phyloP scores from a whole-genome alignment of 345 rosid species.

The Lepidium sativum region DNA sequence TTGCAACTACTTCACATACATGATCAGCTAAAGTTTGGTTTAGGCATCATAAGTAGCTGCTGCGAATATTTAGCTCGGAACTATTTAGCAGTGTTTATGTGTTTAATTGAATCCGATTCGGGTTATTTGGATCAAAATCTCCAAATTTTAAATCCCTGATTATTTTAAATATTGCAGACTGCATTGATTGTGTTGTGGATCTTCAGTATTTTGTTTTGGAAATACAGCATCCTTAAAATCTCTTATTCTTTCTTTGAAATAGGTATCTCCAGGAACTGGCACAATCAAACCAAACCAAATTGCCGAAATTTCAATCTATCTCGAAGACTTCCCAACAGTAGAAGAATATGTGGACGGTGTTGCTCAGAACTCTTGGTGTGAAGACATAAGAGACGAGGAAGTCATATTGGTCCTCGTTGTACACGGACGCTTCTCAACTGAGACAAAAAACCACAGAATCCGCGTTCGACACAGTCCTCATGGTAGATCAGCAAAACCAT shows the following conservation, averaged over 20 bases:
- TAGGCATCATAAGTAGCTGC: neutral
- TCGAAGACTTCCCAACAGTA: slow-evolving; percentile 54
- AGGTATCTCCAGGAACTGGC: slow-evolving; percentile 70
- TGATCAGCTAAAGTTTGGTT: neutral
- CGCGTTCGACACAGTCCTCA: slow-evolving; percentile 61
- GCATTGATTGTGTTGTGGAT: neutral
- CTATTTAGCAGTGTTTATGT: too few species aligned
- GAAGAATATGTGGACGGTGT: slow-evolving; percentile 66
- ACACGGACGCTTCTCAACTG: slow-evolving; percentile 49
- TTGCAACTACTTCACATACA: neutral
- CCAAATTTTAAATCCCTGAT: neutral
- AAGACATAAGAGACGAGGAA: slow-evolving; percentile 66
- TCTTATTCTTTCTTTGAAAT: neutral
- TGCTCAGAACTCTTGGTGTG: slow-evolving; percentile 66
- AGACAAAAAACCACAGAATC: slow-evolving; percentile 54
- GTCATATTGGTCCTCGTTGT: slow-evolving; percentile 46
- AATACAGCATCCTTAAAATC: neutral
- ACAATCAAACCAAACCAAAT: slow-evolving; percentile 46
- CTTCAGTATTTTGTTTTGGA: neutral
- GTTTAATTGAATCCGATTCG: too few species aligned
- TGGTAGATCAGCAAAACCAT: slow-evolving; percentile 27
- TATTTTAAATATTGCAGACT: neutral
- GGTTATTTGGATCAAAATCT: too few species aligned
- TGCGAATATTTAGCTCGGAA: neutral
- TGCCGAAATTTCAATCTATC: slow-evolving; percentile 46